Percentiles rank a stretch among this genome's conserved stretches.
Evolutionary conservation across 441 rosid genomes (phyloP).

Genomic region (Metrosideros polymorpha): DNA sequence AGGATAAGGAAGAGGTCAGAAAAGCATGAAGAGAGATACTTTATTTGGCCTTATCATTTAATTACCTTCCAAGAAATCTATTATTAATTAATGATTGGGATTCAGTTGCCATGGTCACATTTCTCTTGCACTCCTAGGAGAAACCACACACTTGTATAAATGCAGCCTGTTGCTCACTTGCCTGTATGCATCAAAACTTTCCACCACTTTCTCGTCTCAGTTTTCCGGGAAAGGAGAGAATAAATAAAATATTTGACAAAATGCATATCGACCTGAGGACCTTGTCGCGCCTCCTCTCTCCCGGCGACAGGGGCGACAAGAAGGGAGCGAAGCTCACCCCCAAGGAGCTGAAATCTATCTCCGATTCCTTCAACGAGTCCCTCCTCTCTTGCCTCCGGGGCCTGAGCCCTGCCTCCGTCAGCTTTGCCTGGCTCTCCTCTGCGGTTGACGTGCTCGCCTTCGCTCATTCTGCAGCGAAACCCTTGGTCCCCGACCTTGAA

Average conservation of each 20-base stretch:
- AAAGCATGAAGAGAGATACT: not conserved
- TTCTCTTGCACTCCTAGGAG: not conserved
- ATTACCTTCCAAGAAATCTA: not conserved
- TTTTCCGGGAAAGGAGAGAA: not conserved
- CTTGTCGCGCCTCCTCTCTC: not conserved
- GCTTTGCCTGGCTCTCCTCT: slow-evolving; percentile 7
- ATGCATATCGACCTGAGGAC: not conserved
- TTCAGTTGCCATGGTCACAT: not conserved
- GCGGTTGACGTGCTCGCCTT: not conserved
- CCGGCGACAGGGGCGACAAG: not conserved
- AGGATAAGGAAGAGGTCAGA: not conserved
- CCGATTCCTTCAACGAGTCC: slow-evolving; percentile 1
- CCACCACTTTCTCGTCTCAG: not conserved
- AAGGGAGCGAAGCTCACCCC: not conserved
- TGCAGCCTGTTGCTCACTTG: not conserved
- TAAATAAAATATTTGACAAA: not conserved
- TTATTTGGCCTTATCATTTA: not conserved
- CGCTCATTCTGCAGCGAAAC: slow-evolving; percentile 1
- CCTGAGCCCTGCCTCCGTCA: not conserved
- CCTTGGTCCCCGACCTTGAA: not conserved
- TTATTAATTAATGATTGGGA: not conserved
- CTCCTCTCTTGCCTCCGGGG: not conserved
- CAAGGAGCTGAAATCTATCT: not conserved
- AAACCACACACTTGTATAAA: not conserved
- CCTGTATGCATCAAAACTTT: not conserved